Conservation (phyloP, 2,329 filamentous ascomycete genomes). For the Colletotrichum musicola region DNA sequence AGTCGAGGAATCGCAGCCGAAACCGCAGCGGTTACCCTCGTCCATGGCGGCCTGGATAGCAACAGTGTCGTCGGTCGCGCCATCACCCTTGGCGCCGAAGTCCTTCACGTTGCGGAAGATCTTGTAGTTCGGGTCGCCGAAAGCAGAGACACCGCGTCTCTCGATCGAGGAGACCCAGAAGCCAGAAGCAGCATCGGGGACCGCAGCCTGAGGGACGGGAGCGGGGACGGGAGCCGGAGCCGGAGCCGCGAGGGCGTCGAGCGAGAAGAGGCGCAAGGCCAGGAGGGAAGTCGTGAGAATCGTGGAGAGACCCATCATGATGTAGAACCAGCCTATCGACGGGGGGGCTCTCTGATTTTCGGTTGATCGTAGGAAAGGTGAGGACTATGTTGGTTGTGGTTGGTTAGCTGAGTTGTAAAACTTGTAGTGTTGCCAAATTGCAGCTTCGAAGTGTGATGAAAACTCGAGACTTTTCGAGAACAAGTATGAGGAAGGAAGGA, state of each 20-base stretch:
- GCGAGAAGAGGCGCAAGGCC: conserved; percentile 57
- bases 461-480: conserved; percentile 30
- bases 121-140: conserved; percentile 71
- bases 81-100: conserved; percentile 78
- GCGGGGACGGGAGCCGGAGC: conserved; percentile 43
- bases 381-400: conserved; percentile 9
- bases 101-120: conserved; percentile 83
- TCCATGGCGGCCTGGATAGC: conserved; percentile 87
- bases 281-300: conserved; percentile 57
- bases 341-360: conserved; percentile 40
- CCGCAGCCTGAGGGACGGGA: conserved; percentile 24
- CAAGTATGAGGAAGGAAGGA: neutral
- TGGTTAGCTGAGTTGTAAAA: conserved; percentile 13
- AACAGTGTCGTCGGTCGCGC: conserved; percentile 82
- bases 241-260: conserved; percentile 50
- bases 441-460: conserved; percentile 16
- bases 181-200: conserved; percentile 51
- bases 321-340: conserved; percentile 49
- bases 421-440: conserved; percentile 8
- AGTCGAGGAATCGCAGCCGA: conserved; percentile 86
- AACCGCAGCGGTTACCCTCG: conserved; percentile 82
- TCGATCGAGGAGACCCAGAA: conserved; percentile 82
- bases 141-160: conserved; percentile 77
- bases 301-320: conserved; percentile 59
- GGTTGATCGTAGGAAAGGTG: conserved; percentile 21